phyloP scores from a whole-genome alignment of 2,329 filamentous ascomycete genomes.

The Furcasterigmium sp. region DNA sequence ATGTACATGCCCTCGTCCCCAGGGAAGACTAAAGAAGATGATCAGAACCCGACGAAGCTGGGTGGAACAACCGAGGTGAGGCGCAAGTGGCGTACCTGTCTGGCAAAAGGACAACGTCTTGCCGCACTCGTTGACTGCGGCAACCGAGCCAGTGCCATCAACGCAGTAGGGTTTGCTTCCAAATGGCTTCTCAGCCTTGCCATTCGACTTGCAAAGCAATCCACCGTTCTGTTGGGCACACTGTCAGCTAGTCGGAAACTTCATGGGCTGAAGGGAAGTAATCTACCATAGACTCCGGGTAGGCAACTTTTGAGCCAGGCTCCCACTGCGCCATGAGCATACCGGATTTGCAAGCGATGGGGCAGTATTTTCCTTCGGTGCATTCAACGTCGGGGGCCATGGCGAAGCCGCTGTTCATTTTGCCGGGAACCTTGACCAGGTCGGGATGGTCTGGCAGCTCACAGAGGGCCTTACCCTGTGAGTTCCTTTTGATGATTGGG shows the following conservation, averaged over 20 bases:
- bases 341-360: constrained; percentile 70
- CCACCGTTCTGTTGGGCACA: constrained; percentile 57
- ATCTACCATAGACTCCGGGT: constrained; percentile 69
- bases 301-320: constrained; percentile 61
- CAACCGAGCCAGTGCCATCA: constrained; percentile 59
- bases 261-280: too few species aligned
- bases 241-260: constrained; percentile 21
- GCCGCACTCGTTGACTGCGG: constrained; percentile 61
- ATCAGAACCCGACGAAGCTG: too few species aligned
- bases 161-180: constrained; percentile 63
- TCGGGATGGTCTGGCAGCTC: constrained; percentile 62
- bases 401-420: constrained; percentile 69
- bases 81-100: constrained; percentile 48
- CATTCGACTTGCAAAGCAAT: constrained; percentile 63
- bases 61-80: too few species aligned
- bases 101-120: constrained; percentile 67
- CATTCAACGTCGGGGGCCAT: constrained; percentile 72
- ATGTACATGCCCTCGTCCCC: constrained; percentile 81
- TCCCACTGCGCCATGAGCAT: constrained; percentile 79
- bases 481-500: constrained; percentile 19
- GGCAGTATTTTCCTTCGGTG: constrained; percentile 63
- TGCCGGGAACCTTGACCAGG: constrained; percentile 58
- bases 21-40: constrained; percentile 48
- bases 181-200: constrained; percentile 66
- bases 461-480: constrained; percentile 37